phyloP scores from a whole-genome alignment of 2,329 filamentous ascomycete genomes.

The Ambrosiella beaveri region DNA sequence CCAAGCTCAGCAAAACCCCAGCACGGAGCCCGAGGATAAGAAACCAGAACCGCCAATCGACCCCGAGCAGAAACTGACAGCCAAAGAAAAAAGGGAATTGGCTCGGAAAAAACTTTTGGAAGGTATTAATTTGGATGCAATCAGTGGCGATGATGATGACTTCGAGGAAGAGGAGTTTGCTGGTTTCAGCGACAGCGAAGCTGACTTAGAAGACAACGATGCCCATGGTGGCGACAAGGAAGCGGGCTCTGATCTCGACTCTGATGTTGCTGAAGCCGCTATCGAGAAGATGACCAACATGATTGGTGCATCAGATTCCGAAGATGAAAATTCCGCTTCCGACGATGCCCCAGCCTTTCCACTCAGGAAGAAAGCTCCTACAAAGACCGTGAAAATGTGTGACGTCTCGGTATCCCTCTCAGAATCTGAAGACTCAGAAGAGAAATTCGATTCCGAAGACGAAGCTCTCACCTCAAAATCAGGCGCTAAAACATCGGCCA shows the following conservation, averaged over 20 bases:
- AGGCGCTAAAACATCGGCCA: constrained; percentile 15
- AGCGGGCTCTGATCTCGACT: constrained; percentile 17
- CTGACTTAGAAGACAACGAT: constrained; percentile 15
- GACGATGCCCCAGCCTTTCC: constrained; percentile 15
- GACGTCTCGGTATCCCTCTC: constrained; percentile 22
- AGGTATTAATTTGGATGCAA: constrained; percentile 10
- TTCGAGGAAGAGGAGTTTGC: constrained; percentile 14
- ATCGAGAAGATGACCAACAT: constrained; percentile 29
- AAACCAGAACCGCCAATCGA: constrained; percentile 15
- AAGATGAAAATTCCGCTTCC: constrained; percentile 22
- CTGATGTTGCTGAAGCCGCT: constrained; percentile 21
- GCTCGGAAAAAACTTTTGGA: constrained; percentile 7
- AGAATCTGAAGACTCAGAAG: neutral
- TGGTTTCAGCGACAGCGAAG: constrained; percentile 15
- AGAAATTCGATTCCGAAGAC: constrained; percentile 9
- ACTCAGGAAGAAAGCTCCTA: constrained; percentile 1
- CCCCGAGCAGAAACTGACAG: constrained; percentile 17
- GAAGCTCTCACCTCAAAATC: constrained; percentile 12
- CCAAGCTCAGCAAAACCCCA: constrained; percentile 16
- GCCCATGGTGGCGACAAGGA: constrained; percentile 17
- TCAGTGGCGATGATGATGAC: constrained; percentile 19
- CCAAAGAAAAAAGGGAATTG: constrained; percentile 3
- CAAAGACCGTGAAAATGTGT: constrained; percentile 18
- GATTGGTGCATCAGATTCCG: constrained; percentile 28
- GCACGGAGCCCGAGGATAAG: constrained; percentile 11